Conservation (phyloP, 2,329 filamentous ascomycete genomes). For the Periconia macrospinosa region DNA sequence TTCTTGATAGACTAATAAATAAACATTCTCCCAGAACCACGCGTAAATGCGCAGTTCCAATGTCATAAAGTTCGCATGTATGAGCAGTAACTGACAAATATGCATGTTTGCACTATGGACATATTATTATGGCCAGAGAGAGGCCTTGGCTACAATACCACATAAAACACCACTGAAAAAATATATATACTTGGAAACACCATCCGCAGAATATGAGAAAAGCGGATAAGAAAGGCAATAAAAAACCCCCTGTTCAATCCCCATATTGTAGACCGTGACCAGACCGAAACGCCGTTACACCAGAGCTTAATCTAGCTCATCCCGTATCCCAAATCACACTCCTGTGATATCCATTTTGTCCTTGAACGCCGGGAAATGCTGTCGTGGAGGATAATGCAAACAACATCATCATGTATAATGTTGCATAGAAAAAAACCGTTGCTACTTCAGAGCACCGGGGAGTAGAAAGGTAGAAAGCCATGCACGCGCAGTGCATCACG, state of each 20-base stretch:
- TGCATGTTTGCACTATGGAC: neutral
- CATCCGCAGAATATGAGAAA: neutral
- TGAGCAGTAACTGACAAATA: neutral
- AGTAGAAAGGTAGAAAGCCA: neutral
- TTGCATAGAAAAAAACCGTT: no score
- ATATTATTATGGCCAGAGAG: neutral
- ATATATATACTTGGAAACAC: neutral
- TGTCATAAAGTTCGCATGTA: no score
- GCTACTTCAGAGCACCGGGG: neutral
- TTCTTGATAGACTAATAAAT: neutral
- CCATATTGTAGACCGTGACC: neutral
- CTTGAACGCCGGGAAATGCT: constrained; percentile 33
- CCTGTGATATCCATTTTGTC: neutral
- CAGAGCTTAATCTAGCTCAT: constrained; percentile 2
- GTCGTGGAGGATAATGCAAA: constrained; percentile 1
- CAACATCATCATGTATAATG: neutral
- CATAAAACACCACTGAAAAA: neutral
- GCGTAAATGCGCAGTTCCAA: no score
- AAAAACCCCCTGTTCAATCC: no score
- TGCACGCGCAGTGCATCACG: constrained; percentile 9
- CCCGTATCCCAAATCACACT: constrained; percentile 1
- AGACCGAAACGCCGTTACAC: neutral
- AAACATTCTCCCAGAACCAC: no score
- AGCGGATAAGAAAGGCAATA: neutral
- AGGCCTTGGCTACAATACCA: neutral